Evolutionary conservation across 1,139 yeast species (phyloP), one percentile per base, ranked within the genome.

Genomic region (Sugiyamaella neomexicana): DNA sequence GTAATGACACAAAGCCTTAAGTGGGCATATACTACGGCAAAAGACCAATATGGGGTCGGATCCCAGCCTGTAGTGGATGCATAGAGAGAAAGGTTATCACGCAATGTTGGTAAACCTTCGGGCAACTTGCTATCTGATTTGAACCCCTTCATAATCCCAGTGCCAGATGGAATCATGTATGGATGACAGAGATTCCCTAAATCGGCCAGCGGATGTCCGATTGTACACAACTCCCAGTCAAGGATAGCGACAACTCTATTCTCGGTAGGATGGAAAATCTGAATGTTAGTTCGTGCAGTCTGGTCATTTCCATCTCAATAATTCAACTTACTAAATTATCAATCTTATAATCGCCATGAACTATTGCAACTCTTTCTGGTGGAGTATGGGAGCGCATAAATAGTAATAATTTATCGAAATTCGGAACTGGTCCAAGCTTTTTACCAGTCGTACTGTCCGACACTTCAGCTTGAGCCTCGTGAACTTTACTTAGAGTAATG

Each of bases 171-270:
- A 58, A 81, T 65, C 55, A 75, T 77, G 66, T 77, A 82, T 2
- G 85, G 83, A 61, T 82, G 87, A 32, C 83, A 69, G 46, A 82
- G 74, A 62, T 83, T 83, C 20, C 85, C 81, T 51, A 83, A 70
- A 61, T 83, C 89, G 54, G 84, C 83, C 52, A 82, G 68, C 1
- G 88, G 88, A 60, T 83, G 86, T 0, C 89, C 89, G 59, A 81
- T 74, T 0, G 88, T 83, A 62, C 87, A 82, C 39, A 83, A 72
- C 64, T 83, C 89, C 88, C 88, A 83, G 65, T 83, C 88, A 50
- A 83, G 72, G 0, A 83, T 80, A 0, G 86, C 86, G 53, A 78
- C 70, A 2, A 83, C 82, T 46, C 70, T 67, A 17, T 79, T 77
- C 46, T 77, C 75, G 1, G 75, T 70, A 6, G 80, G 79, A 60